Base-by-base conservation (phyloP, 2,329 filamentous ascomycete species). In the Epichloe sylvatica region DNA sequence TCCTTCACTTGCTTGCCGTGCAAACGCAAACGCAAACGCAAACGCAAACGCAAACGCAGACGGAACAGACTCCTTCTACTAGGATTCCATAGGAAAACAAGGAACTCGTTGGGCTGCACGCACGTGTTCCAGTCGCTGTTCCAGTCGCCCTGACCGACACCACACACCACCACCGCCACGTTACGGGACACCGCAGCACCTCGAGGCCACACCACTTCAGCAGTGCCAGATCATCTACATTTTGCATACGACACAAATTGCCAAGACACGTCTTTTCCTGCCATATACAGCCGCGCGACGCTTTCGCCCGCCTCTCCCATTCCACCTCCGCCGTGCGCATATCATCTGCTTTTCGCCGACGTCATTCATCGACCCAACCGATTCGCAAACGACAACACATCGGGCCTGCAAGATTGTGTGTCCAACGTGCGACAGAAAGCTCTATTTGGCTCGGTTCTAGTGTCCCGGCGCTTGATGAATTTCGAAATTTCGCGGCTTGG, bases 131-230 rank as follows among this genome's bases (percentile, higher is more conserved):
- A 33, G 13, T 33, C 33, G 33, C 23, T 4, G 37, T 49, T 49
- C 47, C 47, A 33, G 13, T 33, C 33, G 33, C 23, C 47, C 12
- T 38, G 47, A 49, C 40, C 23, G 40, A 44, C 45, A 40, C 46
- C 38, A 25, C 46, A 1, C 23, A 30, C 23, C 34, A 19, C 43
- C n/a, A 19, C 17, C 21, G 23, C 47, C 5, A 25, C 47, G 15
- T 44, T 34, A 34, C 40, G 35, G 46, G 21, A 49, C 47, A 36
- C 47, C 15, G 47, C 47, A 44, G 47, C 47, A 44, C 35, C 21
- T 41, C 37, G 45, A 23, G 38, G 37, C 36, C 45, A 41, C 45
- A 35, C 36, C 39, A 49, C 21, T 49, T 42, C 15, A 13, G 34
- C 37, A 35, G 25, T 42, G 35, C 41, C 40, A 44, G 30, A 44